These are phyloP conservation scores for Ogataea trehaloabstinens DNA, from an alignment of 805 yeast species.

Conservation along the genomic window DNA sequence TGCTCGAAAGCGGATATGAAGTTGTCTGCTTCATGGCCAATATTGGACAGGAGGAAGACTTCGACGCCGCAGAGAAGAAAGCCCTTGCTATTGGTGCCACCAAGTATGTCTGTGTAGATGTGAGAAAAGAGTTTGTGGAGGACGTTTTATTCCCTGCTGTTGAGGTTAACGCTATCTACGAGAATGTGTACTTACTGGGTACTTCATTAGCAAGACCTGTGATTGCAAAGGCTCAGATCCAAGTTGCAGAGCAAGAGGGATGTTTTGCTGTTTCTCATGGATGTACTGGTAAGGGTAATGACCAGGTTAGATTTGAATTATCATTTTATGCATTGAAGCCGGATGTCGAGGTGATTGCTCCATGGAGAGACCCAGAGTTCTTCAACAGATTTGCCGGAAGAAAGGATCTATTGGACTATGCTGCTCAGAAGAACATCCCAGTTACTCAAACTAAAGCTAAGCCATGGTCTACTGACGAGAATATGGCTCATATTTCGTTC, in stretches of 20 bases:
- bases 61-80: constrained; percentile 93
- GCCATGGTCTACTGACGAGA: constrained; percentile 99
- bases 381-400: constrained; percentile 97
- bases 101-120: constrained; percentile 91
- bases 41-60: constrained; percentile 99
- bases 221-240: constrained; percentile 96
- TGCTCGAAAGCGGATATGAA: constrained; percentile 96
- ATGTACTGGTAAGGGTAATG: constrained; percentile 99
- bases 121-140: constrained; percentile 91
- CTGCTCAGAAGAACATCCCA: constrained; percentile 87
- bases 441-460: constrained; percentile 97
- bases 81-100: constrained; percentile 97
- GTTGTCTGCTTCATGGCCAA: constrained; percentile 98
- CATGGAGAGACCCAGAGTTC: constrained; percentile 98
- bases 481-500: constrained; percentile 97
- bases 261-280: constrained; percentile 99
- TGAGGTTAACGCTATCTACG: constrained; percentile 96
- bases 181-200: constrained; percentile 94
- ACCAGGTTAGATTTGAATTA: constrained; percentile 96
- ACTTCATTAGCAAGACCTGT: constrained; percentile 99
- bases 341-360: constrained; percentile 94
- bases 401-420: constrained; percentile 91
- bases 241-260: constrained; percentile 95
- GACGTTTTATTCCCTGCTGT: constrained; percentile 94
- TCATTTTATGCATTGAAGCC: constrained; percentile 98